Conservation (phyloP, 257 asterid species). For the Datura wrightii region DNA sequence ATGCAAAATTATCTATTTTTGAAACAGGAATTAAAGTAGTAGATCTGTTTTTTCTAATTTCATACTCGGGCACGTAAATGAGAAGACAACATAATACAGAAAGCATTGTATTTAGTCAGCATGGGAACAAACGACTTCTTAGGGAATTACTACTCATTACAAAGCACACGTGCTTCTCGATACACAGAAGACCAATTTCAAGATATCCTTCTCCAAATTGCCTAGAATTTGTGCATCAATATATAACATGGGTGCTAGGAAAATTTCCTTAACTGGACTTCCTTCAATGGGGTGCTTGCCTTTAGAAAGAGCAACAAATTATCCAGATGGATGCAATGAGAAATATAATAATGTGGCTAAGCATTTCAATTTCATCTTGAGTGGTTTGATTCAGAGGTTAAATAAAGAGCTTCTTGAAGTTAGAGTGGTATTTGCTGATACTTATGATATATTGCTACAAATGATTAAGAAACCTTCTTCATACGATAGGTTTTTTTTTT, state of each 20-base stretch:
- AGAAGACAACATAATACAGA: conserved; percentile 54
- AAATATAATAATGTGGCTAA: conserved; percentile 67
- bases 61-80: conserved; percentile 39
- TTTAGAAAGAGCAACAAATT: conserved; percentile 73
- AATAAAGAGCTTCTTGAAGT: conserved; percentile 66
- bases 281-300: conserved; percentile 98
- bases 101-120: conserved; percentile 73
- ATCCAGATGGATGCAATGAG: conserved; percentile 59
- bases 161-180: conserved; percentile 45
- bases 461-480: conserved; percentile 62
- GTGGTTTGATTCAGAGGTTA: conserved; percentile 49
- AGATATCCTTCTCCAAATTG: conserved; percentile 48
- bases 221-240: conserved; percentile 61
- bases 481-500: conserved; percentile 56
- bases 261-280: conserved; percentile 68
- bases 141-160: conserved; percentile 80
- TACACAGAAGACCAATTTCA: conserved; percentile 73
- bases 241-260: conserved; percentile 71
- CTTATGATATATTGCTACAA: conserved; percentile 55
- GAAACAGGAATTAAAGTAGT: too few relatives aligned
- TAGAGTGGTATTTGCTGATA: conserved; percentile 62
- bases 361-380: conserved; percentile 57
- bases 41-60: too few relatives aligned
- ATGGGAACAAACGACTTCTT: conserved; percentile 92
- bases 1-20: too few relatives aligned